Percentiles rank a stretch among this genome's conserved stretches.
Evolutionary conservation across 73 alveolate genomes (phyloP).

Genomic region (Halteria grandinella): DNA sequence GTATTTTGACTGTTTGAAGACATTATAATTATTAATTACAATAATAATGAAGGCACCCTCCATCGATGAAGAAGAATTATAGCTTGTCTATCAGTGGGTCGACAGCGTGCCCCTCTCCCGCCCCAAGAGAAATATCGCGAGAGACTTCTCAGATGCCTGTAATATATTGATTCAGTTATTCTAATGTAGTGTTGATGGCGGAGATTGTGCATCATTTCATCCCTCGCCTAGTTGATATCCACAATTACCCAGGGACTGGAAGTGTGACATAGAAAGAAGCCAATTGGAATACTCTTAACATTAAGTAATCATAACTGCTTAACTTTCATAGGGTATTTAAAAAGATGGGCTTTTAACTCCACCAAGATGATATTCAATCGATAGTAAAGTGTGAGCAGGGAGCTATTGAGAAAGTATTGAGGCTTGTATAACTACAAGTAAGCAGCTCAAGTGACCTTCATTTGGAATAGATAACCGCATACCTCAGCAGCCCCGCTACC

Average conservation of each 20-base stretch:
- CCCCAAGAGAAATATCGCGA: constrained; percentile 91
- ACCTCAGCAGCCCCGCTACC: no score
- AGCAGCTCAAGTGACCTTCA: no score
- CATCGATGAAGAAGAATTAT: constrained; percentile 85
- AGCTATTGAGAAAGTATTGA: constrained; percentile 71
- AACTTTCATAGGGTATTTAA: constrained; percentile 59
- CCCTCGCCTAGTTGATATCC: constrained; percentile 87
- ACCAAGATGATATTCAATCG: constrained; percentile 50
- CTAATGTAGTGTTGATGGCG: constrained; percentile 67
- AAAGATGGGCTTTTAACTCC: constrained; percentile 65
- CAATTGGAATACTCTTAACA: constrained; percentile 74
- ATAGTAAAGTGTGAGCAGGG: constrained; percentile 69
- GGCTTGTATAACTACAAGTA: constrained; percentile 52
- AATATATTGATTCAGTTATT: background rate
- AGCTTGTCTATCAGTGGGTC: constrained; percentile 94
- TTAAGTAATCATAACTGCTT: constrained; percentile 3
- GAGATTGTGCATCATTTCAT: constrained; percentile 83
- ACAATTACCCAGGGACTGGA: constrained; percentile 79
- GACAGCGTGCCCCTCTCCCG: constrained; percentile 88
- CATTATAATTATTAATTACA: no score
- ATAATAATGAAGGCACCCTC: constrained; percentile 28
- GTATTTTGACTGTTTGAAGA: no score
- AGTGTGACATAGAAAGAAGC: constrained; percentile 64
- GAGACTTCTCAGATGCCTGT: constrained; percentile 96
- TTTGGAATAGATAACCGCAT: no score